Base-by-base conservation (phyloP, 371 early-diverging fungal genomes). In the Nematocida ausubeli region DNA sequence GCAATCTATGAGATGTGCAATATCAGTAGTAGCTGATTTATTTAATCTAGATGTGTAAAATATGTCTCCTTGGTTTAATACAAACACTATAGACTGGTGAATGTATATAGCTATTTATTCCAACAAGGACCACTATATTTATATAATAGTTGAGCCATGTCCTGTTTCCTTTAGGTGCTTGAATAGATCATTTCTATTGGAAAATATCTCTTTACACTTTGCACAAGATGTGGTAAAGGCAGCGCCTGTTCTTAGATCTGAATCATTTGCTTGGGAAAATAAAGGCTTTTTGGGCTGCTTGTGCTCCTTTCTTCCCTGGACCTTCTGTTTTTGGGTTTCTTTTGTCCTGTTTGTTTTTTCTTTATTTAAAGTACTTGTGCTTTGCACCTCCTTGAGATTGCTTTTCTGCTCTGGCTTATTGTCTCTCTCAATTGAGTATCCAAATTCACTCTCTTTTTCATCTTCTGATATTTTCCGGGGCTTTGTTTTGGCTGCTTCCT, bases 201-300 rank as follows among this genome's bases (percentile, higher is more conserved):
- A 12, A 34, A 75, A 75, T 6, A 54, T 35, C 26, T 35, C 49
- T 66, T 75, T 75, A 57, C 78, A 75, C 65, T 75, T 75, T 39
- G 78, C 78, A 64, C 78, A 75, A 37, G 78, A 75, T 16, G 55
- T 80, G 7, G 78, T 57, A 37, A 75, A 75, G 19, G 67, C 26
- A 34, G 65, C 19, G 3, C 78, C 78, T 34, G 67, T 22, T 49
- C 72, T 72, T 19, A 72, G 6, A 32, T 72, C 72, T 16, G 14
- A 22, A 2, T 72, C 40, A 12, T 26, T 60, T 3, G 7, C 63
- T 16, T 35, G 28, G 14, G 7, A 7, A n/a, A 16, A 58, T 30
- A 58, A 0, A 30, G 42, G 24, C 32, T 55, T 55, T 37, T 24
- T 26, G 57, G 37, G 22, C 3, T 37, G 42, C 42, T 40, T 47